Evolutionary conservation across 2,329 filamentous ascomycete species (phyloP).

Genomic region (Pezizomycotina sp.): DNA sequence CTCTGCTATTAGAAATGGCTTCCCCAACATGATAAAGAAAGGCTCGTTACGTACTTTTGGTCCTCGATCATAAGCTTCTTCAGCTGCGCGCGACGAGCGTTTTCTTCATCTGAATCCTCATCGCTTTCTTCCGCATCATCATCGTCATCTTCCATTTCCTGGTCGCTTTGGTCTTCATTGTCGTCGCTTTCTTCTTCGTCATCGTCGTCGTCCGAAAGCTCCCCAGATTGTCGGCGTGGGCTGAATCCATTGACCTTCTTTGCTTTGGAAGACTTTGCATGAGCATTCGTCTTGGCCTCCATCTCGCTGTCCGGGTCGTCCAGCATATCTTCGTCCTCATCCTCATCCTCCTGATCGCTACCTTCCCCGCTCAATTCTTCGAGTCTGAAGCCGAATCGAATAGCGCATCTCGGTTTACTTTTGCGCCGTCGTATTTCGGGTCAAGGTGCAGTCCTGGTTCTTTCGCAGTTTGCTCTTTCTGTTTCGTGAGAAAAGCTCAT

Average conservation of each 20-base stretch:
- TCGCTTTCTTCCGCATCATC: conserved; percentile 26
- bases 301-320: conserved; percentile 38
- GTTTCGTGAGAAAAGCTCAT: conserved; percentile 15
- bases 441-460: conserved; percentile 53
- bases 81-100: conserved; percentile 39
- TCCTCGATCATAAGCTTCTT: conserved; percentile 51
- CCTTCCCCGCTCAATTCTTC: conserved; percentile 38
- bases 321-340: conserved; percentile 34
- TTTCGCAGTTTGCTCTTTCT: conserved; percentile 72
- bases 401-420: conserved; percentile 53
- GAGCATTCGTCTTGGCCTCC: conserved; percentile 45
- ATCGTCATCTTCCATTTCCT: conserved; percentile 26
- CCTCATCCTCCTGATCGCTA: conserved; percentile 26
- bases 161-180: conserved; percentile 19
- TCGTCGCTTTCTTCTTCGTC: conserved; percentile 19
- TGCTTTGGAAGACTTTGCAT: conserved; percentile 28
- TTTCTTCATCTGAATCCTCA: conserved; percentile 28
- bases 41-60: conserved; percentile 47
- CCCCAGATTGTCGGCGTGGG: conserved; percentile 13
- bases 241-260: conserved; percentile 29
- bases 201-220: conserved; percentile 23
- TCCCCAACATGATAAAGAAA: background rate
- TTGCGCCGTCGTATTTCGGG: conserved; percentile 61
- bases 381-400: conserved; percentile 40
- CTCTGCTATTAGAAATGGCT: conserved; percentile 2